Base-by-base conservation (phyloP, 2,329 filamentous ascomycete genomes). In the Fusarium vanettenii region DNA sequence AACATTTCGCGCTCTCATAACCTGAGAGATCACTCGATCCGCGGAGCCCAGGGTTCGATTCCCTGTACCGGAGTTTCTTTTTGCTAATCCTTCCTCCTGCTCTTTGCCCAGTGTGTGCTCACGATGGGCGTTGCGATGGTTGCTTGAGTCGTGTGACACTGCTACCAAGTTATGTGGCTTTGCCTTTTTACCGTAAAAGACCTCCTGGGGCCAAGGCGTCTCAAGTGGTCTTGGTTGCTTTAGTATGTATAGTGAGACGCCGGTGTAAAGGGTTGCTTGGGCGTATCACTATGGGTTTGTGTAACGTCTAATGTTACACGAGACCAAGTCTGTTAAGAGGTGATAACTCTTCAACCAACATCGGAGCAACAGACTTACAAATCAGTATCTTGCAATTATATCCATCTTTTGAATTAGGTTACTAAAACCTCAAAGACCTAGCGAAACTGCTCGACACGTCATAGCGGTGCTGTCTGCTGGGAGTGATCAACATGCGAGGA, bases 41-140 rank as follows among this genome's bases (percentile, higher is more conserved):
- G 69, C 69, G 69, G 69, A 71, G 69, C 69, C 65, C 69, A 71
- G 69, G 69, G 69, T 71, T 71, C 65, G 65, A 68, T 71, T 71
- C 69, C 69, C 65, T 71, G 66, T 55, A 55, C 48, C 48, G 48
- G 48, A 55, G 48, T 55, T 55, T 31, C 48, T 55, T 55, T 31
- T 55, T 55, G 48, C 10, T 3, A 6, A 20, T 31, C 14, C 10
- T 55, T 8, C 3, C 27, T 14, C 18, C 9, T 14, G 4, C 48
- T 31, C 20, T 20, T 55, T 55, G 27, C 11, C 27, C 9, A 5
- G 25, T 18, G 16, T n/a, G 9, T 16, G 14, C 16, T n/a, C n/a
- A n/a, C n/a, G n/a, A n/a, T n/a, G n/a, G n/a, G n/a, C n/a, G n/a
- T n/a, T n/a, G n/a, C n/a, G n/a, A n/a, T n/a, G n/a, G n/a, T n/a